A percentile compares a stretch with the other conserved stretches of the same genome.
Conservation (phyloP, 2,329 filamentous ascomycete species). For the Fusarium papillatum region DNA sequence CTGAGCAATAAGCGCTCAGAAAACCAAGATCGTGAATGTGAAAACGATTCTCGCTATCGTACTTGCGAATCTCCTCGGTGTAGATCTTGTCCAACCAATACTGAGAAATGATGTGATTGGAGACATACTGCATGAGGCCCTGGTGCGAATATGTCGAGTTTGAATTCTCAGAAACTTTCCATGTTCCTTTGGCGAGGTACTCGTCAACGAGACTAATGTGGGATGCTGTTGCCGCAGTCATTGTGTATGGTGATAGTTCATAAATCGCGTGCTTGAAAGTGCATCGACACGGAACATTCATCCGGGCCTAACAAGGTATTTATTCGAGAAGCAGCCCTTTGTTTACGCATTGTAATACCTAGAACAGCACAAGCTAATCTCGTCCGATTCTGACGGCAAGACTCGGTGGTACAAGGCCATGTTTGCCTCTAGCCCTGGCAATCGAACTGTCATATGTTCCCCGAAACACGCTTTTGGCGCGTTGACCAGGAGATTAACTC, state of each 20-base stretch:
- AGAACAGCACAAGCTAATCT: background rate
- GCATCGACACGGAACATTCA: background rate
- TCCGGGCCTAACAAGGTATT: background rate
- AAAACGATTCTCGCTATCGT: constrained; percentile 35
- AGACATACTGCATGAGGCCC: constrained; percentile 42
- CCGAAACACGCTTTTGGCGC: constrained; percentile 27
- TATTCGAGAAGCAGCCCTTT: background rate
- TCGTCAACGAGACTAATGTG: constrained; percentile 35
- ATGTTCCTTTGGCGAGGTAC: constrained; percentile 38
- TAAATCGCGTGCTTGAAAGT: background rate
- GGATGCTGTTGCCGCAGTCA: constrained; percentile 14
- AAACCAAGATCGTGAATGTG: constrained; percentile 43
- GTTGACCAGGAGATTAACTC: background rate
- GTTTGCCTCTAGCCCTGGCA: background rate
- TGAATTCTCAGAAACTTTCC: constrained; percentile 40
- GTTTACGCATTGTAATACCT: constrained; percentile 1
- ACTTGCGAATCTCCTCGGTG: constrained; percentile 34
- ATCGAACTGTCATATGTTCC: constrained; percentile 9
- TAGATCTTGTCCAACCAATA: constrained; percentile 43
- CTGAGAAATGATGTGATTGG: constrained; percentile 40
- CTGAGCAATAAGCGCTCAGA: constrained; percentile 41
- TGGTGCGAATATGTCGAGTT: constrained; percentile 44
- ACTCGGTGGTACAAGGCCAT: background rate
- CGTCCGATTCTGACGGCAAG: constrained; percentile 19
- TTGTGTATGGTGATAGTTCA: background rate